Conservation (phyloP, 1,139 yeast species). For the Candida glucosophila region DNA sequence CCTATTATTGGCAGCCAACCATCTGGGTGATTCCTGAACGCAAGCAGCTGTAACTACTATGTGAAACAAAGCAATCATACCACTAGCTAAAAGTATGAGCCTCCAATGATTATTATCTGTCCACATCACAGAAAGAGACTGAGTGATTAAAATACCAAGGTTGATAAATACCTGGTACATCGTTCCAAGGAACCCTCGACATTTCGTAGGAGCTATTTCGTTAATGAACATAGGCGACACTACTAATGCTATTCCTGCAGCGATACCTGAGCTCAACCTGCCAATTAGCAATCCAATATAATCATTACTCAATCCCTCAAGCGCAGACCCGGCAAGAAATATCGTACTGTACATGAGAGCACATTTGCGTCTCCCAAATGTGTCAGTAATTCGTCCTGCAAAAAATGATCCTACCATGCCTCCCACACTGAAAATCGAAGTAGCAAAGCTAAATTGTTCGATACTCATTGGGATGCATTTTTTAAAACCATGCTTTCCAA, state of each 20-base stretch:
- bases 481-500: conserved; percentile 27
- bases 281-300: conserved; percentile 50
- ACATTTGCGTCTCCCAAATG: conserved; percentile 54
- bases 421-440: conserved; percentile 79
- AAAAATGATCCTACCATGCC: conserved; percentile 72
- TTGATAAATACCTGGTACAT: conserved; percentile 84
- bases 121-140: conserved; percentile 60
- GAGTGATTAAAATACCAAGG: conserved; percentile 75
- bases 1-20: conserved; percentile 46
- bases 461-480: conserved; percentile 54
- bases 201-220: conserved; percentile 63
- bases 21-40: conserved; percentile 77
- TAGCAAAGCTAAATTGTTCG: conserved; percentile 68
- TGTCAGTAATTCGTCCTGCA: conserved; percentile 66
- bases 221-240: conserved; percentile 74
- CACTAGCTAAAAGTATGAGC: conserved; percentile 51
- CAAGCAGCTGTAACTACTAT: conserved; percentile 32
- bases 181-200: conserved; percentile 75
- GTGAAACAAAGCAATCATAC: conserved; percentile 42
- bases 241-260: conserved; percentile 83
- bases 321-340: conserved; percentile 59
- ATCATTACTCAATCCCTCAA: conserved; percentile 46
- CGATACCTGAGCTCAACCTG: conserved; percentile 70
- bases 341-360: conserved; percentile 48
- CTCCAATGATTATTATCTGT: conserved; percentile 69